Evolutionary conservation across 768 basidiomycete genomes (phyloP).

Genomic region (Suillus clintonianus): DNA sequence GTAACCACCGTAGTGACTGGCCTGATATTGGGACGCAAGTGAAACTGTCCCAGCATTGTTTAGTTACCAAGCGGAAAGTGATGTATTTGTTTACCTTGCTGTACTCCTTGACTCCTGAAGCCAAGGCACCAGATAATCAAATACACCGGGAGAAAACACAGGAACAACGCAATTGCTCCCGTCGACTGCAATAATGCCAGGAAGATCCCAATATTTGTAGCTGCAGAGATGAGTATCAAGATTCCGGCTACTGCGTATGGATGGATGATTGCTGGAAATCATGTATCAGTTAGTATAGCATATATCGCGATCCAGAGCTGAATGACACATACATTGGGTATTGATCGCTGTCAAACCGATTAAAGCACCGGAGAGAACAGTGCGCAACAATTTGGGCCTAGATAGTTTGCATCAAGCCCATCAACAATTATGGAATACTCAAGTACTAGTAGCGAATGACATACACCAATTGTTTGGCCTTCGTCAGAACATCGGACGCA

Average conservation of each 20-base stretch:
- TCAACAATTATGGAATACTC: neutral
- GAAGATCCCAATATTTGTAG: neutral
- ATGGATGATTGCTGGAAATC: neutral
- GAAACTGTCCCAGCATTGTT: neutral
- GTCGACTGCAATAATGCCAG: neutral
- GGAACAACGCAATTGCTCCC: neutral
- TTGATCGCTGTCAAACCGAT: neutral
- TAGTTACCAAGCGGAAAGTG: neutral
- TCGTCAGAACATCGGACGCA: neutral
- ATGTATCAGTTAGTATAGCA: neutral
- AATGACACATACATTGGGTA: neutral
- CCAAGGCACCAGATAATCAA: neutral
- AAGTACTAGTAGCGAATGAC: neutral
- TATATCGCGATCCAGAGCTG: neutral
- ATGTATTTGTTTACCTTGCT: neutral
- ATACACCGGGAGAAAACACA: neutral
- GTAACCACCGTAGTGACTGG: conserved; percentile 1
- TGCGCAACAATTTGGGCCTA: neutral
- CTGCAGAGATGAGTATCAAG: neutral
- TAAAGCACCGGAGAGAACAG: neutral
- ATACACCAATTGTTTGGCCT: neutral
- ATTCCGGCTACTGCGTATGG: neutral
- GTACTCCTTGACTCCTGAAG: conserved; percentile 1
- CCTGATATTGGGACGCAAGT: conserved; percentile 9
- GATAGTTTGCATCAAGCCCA: neutral